Conservation (phyloP, 2,329 filamentous ascomycete genomes). For the Cercospora nicotianae region DNA sequence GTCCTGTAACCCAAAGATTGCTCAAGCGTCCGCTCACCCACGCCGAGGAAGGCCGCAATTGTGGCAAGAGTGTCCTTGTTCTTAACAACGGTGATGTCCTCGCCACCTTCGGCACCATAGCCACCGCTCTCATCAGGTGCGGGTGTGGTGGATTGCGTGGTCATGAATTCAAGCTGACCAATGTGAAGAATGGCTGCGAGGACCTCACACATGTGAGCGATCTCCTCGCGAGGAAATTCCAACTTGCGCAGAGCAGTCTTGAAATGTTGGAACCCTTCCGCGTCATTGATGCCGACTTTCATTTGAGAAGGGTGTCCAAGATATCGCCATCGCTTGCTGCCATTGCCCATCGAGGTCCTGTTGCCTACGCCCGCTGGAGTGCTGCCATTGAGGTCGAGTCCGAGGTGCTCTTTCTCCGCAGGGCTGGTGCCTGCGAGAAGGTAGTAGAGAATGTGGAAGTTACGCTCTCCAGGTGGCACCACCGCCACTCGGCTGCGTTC, state of each 20-base stretch:
- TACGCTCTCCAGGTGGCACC: conserved; percentile 92
- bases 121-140: conserved; percentile 89
- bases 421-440: conserved; percentile 86
- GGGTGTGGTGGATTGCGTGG: conserved; percentile 73
- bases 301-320: conserved; percentile 94
- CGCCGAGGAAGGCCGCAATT: conserved; percentile 90
- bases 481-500: conserved; percentile 88
- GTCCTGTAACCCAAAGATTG: conserved; percentile 91
- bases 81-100: conserved; percentile 80
- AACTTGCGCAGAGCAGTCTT: conserved; percentile 92
- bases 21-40: conserved; percentile 78
- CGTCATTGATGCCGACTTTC: conserved; percentile 94
- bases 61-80: conserved; percentile 88
- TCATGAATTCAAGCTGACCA: conserved; percentile 92
- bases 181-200: conserved; percentile 94
- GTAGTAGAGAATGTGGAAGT: conserved; percentile 96
- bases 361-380: conserved; percentile 58
- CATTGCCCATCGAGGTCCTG: conserved; percentile 54
- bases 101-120: conserved; percentile 91
- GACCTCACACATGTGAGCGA: conserved; percentile 95
- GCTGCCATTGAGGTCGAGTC: conserved; percentile 51
- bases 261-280: conserved; percentile 94
- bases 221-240: conserved; percentile 88
- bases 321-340: conserved; percentile 90
- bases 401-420: conserved; percentile 85